Evolutionary conservation across 2,329 filamentous ascomycete species (phyloP), one percentile per base, ranked within the genome.

Genomic region (Arthrinium puccinioides): DNA sequence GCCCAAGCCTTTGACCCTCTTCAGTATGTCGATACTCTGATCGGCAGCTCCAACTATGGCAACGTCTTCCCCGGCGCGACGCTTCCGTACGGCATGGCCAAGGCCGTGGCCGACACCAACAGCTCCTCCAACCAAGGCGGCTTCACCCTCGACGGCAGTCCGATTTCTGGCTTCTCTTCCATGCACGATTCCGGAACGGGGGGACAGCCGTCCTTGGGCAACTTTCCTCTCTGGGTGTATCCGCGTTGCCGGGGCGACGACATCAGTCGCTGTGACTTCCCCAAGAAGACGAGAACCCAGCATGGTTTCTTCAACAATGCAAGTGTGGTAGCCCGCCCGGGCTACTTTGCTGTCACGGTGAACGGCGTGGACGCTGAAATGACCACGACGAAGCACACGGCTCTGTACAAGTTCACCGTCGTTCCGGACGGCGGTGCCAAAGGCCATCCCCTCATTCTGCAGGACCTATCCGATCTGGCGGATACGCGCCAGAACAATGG

Each of bases 221-320:
- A 85, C 51, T 87, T 87, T 37, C 79, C 84, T 0, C 62, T 87
- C 2, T 87, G 87, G 44, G 70, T 82, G 0, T 81, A 84, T 43
- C 61, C 72, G 4, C 64, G 66, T 27, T 87, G 83, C 44, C 66
- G 71, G 0, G 68, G 63, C 11, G 74, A 83, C 42, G 70, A 79
- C 26, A 57, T 87, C 37, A 66, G 84, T 48, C 63, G 64, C 7
- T 86, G 82, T 54, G 64, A 62, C 10, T 86, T 76, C 49, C 69
- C 72, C 9, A 75, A 75, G 47, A 60, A 57, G 41, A 46, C 51
- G 45, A 67, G 50, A 44, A 62, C 32, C 34, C 46, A 42, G 2
- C 63, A 61, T 40, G 69, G 67, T 2, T 44, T 49, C 2, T 79
- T 78, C 47, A 51, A 65, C 20, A 63, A 70, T 31, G 62, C 62